These are phyloP conservation scores for Saccharomycopsis fermentans DNA, from an alignment of 805 yeast genomes.

Conservation along the genomic window DNA sequence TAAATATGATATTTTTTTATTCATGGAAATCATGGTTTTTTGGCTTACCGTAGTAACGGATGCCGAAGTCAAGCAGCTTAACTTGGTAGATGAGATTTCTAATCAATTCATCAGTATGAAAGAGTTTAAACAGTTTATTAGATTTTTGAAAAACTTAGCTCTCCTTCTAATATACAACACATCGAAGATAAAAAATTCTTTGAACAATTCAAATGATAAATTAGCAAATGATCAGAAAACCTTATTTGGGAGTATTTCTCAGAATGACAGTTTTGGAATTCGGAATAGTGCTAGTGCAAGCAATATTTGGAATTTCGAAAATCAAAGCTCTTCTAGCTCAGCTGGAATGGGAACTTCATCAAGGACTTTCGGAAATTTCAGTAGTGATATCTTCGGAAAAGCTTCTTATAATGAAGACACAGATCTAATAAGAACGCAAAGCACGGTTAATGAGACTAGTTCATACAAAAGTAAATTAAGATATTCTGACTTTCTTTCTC, in stretches of 20 bases:
- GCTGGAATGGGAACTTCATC: background rate
- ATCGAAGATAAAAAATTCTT: conserved; percentile 4
- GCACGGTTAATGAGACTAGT: background rate
- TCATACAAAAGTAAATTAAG: background rate
- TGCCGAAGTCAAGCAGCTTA: conserved; percentile 32
- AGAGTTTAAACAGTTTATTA: conserved; percentile 33
- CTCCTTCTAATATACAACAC: conserved; percentile 38
- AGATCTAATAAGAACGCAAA: background rate
- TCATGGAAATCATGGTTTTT: conserved; percentile 55
- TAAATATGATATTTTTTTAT: conserved; percentile 33
- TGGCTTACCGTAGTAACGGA: conserved; percentile 62
- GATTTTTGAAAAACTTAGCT: conserved; percentile 41
- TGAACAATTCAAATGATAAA: conserved; percentile 1
- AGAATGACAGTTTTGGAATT: background rate
- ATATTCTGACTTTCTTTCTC: conserved; percentile 12
- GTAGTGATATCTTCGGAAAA: background rate
- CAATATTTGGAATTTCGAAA: background rate
- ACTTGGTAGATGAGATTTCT: conserved; percentile 21
- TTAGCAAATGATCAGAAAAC: background rate
- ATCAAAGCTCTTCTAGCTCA: background rate
- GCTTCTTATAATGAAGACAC: background rate
- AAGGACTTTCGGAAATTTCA: background rate
- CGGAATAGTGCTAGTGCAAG: background rate
- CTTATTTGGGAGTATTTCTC: conserved; percentile 1
- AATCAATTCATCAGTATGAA: conserved; percentile 30